Evolutionary conservation across 352 stramenopile species (phyloP).

Genomic region (Globisporangium recalcitrans): DNA sequence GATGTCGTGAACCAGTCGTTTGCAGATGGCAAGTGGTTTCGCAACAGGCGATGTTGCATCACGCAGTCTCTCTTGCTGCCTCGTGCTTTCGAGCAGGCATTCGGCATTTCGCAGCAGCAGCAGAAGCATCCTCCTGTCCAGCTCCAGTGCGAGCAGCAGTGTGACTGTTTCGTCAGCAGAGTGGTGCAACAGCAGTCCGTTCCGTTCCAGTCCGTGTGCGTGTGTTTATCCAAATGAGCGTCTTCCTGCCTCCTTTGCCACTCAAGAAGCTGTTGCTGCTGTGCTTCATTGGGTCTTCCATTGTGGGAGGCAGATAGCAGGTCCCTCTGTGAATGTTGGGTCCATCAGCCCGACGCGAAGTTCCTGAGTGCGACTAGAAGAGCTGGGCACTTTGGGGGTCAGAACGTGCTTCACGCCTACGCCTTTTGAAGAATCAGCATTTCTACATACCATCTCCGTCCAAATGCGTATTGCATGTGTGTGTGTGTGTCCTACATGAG

Average conservation of each 20-base stretch:
- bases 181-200: background rate
- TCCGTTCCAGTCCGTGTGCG: conserved; percentile 1
- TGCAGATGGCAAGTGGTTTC: background rate
- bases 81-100: background rate
- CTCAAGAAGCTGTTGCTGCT: conserved; percentile 44
- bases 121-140: background rate
- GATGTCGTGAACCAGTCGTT: conserved; percentile 13
- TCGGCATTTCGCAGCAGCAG: conserved; percentile 12
- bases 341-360: conserved; percentile 76
- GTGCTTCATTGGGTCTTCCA: conserved; percentile 64
- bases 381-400: conserved; percentile 71
- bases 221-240: conserved; percentile 6
- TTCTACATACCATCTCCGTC: conserved; percentile 39
- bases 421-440: conserved; percentile 74
- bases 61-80: background rate
- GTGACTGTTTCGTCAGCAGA: no score
- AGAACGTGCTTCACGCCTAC: conserved; percentile 53
- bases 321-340: conserved; percentile 66
- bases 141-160: background rate
- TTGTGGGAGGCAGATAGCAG: conserved; percentile 57
- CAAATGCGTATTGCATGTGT: conserved; percentile 5
- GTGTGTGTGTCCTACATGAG: background rate
- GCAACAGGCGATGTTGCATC: background rate
- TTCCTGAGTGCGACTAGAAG: conserved; percentile 58
- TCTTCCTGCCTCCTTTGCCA: conserved; percentile 50